A percentile compares a stretch with the other conserved stretches of the same genome.
phyloP scores from a whole-genome alignment of 495 filamentous ascomycete species.

The Cairneyella variabilis region DNA sequence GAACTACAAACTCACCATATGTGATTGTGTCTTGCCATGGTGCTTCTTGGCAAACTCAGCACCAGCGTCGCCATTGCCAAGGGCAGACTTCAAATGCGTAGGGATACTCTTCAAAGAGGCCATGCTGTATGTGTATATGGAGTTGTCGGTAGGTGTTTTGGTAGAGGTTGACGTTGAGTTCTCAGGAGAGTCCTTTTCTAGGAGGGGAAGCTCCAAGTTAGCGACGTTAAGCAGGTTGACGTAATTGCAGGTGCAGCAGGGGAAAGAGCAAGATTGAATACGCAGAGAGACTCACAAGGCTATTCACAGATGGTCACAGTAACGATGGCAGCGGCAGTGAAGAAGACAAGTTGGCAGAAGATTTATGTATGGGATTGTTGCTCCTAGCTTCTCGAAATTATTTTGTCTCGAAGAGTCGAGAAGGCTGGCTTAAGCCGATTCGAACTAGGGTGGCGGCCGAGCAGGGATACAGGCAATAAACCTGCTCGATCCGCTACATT shows the following conservation, averaged over 20 bases:
- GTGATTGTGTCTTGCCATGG: slow-evolving; percentile 91
- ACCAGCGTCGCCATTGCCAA: slow-evolving; percentile 46
- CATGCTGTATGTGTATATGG: slow-evolving; percentile 47
- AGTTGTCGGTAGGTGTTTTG: background rate
- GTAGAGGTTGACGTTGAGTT: background rate
- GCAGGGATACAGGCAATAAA: background rate
- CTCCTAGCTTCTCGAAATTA: slow-evolving; percentile 9
- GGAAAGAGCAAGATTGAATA: background rate
- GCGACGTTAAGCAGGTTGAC: background rate
- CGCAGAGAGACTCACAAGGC: background rate
- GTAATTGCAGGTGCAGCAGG: background rate
- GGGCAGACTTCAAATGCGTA: slow-evolving; percentile 67
- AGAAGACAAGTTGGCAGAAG: background rate
- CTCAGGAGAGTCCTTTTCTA: background rate
- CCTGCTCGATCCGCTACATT: background rate
- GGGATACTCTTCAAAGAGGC: slow-evolving; percentile 68
- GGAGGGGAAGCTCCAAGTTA: background rate
- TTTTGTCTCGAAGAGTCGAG: slow-evolving; percentile 14
- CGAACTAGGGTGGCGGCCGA: background rate
- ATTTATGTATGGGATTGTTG: background rate
- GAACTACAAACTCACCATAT: slow-evolving; percentile 71
- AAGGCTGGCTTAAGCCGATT: background rate
- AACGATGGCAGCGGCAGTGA: background rate
- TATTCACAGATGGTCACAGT: background rate
- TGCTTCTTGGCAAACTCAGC: slow-evolving; percentile 63